phyloP scores from a whole-genome alignment of 2,329 filamentous ascomycete species.

The Fusarium chlamydosporum region DNA sequence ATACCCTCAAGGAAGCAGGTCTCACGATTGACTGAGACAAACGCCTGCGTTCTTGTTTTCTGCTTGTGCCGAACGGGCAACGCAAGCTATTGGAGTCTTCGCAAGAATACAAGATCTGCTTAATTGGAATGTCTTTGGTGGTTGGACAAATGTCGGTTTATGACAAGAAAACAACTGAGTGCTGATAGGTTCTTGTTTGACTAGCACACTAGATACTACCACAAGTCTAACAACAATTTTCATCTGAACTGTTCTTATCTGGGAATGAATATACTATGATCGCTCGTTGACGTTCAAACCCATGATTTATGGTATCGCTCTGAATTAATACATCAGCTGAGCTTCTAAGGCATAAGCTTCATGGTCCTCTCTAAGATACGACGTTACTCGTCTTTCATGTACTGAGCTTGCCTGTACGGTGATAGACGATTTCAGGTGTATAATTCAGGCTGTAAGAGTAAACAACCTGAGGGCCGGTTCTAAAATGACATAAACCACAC shows the following conservation, averaged over 20 bases:
- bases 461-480: too few relatives aligned
- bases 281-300: not conserved
- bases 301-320: not conserved
- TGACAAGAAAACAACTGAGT: too few relatives aligned
- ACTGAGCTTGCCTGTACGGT: not conserved
- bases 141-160: not conserved
- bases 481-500: too few relatives aligned
- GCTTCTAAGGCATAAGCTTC: not conserved
- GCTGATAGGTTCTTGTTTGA: too few relatives aligned
- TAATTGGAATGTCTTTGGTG: not conserved
- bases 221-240: too few relatives aligned
- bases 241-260: too few relatives aligned
- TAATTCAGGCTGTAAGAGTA: too few relatives aligned
- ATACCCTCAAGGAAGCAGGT: not conserved
- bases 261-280: too few relatives aligned
- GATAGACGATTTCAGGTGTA: too few relatives aligned
- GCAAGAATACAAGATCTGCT: not conserved
- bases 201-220: too few relatives aligned
- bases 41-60: not conserved
- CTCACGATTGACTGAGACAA: not conserved
- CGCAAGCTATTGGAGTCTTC: not conserved
- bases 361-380: not conserved
- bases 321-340: not conserved
- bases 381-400: not conserved
- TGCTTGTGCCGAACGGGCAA: not conserved